A percentile compares a stretch with the other conserved stretches of the same genome.
phyloP scores from a whole-genome alignment of 2,329 filamentous ascomycete species.

The Calycina marina region DNA sequence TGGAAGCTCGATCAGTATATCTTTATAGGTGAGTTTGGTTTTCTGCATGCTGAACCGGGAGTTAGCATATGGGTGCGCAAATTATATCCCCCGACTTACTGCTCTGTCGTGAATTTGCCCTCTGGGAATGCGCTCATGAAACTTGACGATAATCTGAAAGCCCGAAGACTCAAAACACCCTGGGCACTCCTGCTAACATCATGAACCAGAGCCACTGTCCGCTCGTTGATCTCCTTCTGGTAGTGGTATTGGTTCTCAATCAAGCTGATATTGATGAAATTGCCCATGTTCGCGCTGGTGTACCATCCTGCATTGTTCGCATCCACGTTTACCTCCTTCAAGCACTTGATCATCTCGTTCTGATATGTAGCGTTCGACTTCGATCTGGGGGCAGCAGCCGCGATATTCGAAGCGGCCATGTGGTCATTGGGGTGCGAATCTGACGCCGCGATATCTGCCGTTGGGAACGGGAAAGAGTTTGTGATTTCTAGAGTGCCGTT shows the following conservation, averaged over 20 bases:
- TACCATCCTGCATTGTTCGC: constrained; percentile 98
- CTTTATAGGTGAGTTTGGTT: constrained; percentile 82
- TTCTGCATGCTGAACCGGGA: constrained; percentile 61
- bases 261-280: constrained; percentile 88
- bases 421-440: constrained; percentile 60
- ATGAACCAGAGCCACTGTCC: constrained; percentile 79
- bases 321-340: constrained; percentile 95
- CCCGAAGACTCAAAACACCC: constrained; percentile 75
- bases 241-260: constrained; percentile 98
- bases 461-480: constrained; percentile 89
- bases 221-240: constrained; percentile 81
- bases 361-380: constrained; percentile 85
- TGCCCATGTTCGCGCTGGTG: constrained; percentile 96
- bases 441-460: constrained; percentile 53
- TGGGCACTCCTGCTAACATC: constrained; percentile 92
- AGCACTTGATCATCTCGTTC: constrained; percentile 90
- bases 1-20: constrained; percentile 83
- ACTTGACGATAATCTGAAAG: constrained; percentile 73
- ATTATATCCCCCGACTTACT: constrained; percentile 38
- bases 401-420: constrained; percentile 51
- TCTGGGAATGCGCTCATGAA: constrained; percentile 94
- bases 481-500: constrained; percentile 74
- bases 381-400: constrained; percentile 77
- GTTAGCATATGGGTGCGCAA: constrained; percentile 7
- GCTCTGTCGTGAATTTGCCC: constrained; percentile 90